Evolutionary conservation across 2,329 filamentous ascomycete genomes (phyloP), one percentile per base, ranked within the genome.

Genomic region (Kalaharituber pfeilii): DNA sequence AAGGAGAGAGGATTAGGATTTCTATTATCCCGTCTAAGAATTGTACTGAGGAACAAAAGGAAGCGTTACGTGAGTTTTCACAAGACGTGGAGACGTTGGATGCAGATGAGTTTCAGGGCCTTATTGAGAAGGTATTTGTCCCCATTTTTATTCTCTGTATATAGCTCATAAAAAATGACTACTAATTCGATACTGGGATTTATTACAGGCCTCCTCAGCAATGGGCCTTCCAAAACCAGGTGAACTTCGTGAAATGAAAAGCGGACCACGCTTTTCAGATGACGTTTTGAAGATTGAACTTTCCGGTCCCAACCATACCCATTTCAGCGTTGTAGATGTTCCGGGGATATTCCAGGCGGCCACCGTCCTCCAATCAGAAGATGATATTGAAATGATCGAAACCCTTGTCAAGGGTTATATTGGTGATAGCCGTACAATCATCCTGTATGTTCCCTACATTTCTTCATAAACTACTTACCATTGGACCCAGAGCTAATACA

Each of bases 251-350:
- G 45, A 28, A n/a, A 55, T 51, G 29, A 45, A 49, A 13, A 51
- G 51, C 11, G 54, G 53, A 20, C 53, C 55, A 33, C 54, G 60
- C 3, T 64, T 64, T 28, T 60, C 61, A 6, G 59, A 61, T 29
- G 60, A 64, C 28, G 58, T 64, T 18, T 51, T 64, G 25, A 64
- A 62, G 44, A 61, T 64, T 30, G 62, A 64, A 36, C 39, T 64
- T 9, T 59, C 56, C 30, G 62, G 62, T 2, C 62, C 55, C 3
- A 22, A 51, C 4, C 56, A 58, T 11, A 56, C 59, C 9, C 62
- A 64, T 51, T 60, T 64, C 15, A 63, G 59, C 9, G 59, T 64
- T 9, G 61, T 64, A 11, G 63, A 64, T 49, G 58, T 64, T 9
- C 63, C 63, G 7, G 63, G 63, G 7, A 52, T 64, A 25, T 64